Conservation (phyloP, 1,139 yeast genomes). For the Pichia sp. region DNA sequence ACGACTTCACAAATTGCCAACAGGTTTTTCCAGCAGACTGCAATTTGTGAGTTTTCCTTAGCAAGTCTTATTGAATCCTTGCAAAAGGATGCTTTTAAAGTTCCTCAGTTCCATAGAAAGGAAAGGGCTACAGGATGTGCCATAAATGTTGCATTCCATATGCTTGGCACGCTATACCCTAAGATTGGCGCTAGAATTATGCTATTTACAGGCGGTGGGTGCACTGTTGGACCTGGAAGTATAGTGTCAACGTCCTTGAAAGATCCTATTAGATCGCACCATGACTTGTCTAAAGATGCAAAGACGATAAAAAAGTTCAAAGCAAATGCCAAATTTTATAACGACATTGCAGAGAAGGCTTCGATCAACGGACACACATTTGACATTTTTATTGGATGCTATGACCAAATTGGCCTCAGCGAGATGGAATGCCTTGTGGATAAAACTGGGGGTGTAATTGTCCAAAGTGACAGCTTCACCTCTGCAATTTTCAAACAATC, state of each 20-base stretch:
- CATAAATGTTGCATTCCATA: constrained; percentile 51
- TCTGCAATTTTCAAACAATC: constrained; percentile 67
- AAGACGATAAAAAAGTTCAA: constrained; percentile 30
- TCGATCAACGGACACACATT: constrained; percentile 51
- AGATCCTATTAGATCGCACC: constrained; percentile 57
- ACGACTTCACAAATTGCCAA: constrained; percentile 15
- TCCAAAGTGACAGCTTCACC: constrained; percentile 59
- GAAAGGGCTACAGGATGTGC: constrained; percentile 66
- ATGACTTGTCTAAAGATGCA: constrained; percentile 47
- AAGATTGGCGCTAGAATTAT: constrained; percentile 58
- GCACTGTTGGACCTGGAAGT: constrained; percentile 55
- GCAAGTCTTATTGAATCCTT: constrained; percentile 52
- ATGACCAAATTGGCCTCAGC: constrained; percentile 64
- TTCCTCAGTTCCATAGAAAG: constrained; percentile 45
- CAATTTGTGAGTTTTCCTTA: constrained; percentile 53
- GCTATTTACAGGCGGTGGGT: constrained; percentile 56
- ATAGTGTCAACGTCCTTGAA: constrained; percentile 47
- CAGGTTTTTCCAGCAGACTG: constrained; percentile 45
- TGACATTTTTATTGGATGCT: constrained; percentile 57
- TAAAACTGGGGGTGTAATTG: constrained; percentile 59
- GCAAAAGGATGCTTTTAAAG: constrained; percentile 50
- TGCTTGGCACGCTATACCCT: constrained; percentile 45
- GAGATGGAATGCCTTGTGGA: constrained; percentile 60
- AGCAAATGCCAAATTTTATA: constrained; percentile 42
- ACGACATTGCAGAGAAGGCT: constrained; percentile 36